phyloP scores from a whole-genome alignment of 83 land plant species.

The Picea abies region DNA sequence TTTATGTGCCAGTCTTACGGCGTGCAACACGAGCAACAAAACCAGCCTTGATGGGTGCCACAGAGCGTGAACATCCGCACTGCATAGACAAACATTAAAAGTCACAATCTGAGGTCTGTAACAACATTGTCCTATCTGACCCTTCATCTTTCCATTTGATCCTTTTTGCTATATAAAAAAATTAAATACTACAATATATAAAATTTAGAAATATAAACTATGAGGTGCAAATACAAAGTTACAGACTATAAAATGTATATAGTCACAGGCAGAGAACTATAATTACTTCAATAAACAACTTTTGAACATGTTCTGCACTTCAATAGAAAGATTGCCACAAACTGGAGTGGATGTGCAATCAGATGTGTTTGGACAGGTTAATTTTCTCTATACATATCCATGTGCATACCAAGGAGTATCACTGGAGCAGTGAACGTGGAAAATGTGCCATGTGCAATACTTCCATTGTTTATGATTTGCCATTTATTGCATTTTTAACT shows the following conservation, averaged over 20 bases:
- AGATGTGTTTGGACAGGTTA: not conserved
- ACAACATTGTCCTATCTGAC: not conserved
- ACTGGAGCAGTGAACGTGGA: not conserved
- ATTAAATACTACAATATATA: too few species aligned
- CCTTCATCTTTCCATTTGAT: not conserved
- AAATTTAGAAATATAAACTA: too few species aligned
- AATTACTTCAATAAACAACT: not conserved
- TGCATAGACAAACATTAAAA: constrained; percentile 20
- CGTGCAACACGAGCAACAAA: constrained; percentile 87
- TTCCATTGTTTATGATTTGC: not conserved
- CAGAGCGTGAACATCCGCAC: constrained; percentile 88
- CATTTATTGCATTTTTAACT: not conserved
- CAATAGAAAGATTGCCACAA: not conserved
- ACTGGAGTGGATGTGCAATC: not conserved
- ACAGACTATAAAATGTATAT: too few species aligned
- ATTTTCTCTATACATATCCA: not conserved
- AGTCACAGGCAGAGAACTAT: not conserved
- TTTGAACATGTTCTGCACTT: not conserved
- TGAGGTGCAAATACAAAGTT: too few species aligned
- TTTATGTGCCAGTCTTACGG: constrained; percentile 61
- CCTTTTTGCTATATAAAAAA: too few species aligned
- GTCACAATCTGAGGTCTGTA: not conserved
- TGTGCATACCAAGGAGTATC: not conserved
- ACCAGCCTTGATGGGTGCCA: constrained; percentile 91
- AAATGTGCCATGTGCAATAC: not conserved